Conservation (phyloP, 2,329 filamentous ascomycete species). For the Fusarium sp. region DNA sequence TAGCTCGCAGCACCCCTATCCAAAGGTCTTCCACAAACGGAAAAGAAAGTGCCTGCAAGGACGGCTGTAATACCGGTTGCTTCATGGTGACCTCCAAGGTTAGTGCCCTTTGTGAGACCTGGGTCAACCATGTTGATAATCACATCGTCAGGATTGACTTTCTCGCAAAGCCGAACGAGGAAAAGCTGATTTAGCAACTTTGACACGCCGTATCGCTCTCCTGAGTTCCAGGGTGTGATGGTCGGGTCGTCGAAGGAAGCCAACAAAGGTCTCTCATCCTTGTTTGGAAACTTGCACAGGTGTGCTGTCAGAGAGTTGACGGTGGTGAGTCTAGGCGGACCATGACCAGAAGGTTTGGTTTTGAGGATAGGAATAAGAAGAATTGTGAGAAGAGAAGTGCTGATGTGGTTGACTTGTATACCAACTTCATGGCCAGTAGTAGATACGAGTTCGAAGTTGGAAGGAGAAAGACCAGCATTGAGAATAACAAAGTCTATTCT, state of each 20-base stretch:
- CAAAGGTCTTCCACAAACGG: constrained; percentile 45
- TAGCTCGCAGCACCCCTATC: constrained; percentile 58
- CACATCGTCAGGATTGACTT: constrained; percentile 49
- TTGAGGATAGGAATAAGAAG: constrained; percentile 42
- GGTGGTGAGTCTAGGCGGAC: constrained; percentile 42
- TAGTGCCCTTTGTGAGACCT: constrained; percentile 44
- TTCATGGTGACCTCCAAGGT: constrained; percentile 27
- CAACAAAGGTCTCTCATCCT: constrained; percentile 41
- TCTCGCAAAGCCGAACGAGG: constrained; percentile 51
- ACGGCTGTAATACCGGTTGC: constrained; percentile 4
- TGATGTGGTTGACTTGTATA: constrained; percentile 50
- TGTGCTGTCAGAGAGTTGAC: constrained; percentile 46
- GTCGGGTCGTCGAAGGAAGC: constrained; percentile 42
- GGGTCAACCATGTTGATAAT: constrained; percentile 53
- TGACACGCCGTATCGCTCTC: constrained; percentile 45
- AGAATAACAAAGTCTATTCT: constrained; percentile 46
- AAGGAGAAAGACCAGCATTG: constrained; percentile 47
- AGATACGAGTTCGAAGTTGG: constrained; percentile 24
- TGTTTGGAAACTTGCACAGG: constrained; percentile 43
- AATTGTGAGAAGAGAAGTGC: constrained; percentile 45
- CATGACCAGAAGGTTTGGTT: background rate
- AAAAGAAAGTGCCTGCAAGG: constrained; percentile 5
- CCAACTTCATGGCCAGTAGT: constrained; percentile 46
- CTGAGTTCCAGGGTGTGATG: constrained; percentile 32
- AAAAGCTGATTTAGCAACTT: constrained; percentile 51